A percentile compares a stretch with the other conserved stretches of the same genome.
Evolutionary conservation across 2,329 filamentous ascomycete genomes (phyloP).

Genomic region (Phialocephala subalpina): DNA sequence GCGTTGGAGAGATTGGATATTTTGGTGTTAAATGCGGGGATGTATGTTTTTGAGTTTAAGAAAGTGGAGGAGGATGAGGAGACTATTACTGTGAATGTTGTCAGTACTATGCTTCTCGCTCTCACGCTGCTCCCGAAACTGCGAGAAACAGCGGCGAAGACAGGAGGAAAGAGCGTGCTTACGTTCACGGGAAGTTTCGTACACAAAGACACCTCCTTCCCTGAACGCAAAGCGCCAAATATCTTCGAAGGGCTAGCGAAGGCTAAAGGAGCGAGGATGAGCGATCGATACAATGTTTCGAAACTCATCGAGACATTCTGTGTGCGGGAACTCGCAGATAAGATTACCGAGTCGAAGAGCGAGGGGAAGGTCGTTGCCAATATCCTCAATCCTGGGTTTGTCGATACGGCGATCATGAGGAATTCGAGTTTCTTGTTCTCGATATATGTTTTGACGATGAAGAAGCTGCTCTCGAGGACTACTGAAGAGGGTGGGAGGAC

Average conservation of each 20-base stretch:
- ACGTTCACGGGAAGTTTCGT: slow-evolving; percentile 26
- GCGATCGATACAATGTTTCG: slow-evolving; percentile 41
- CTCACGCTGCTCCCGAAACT: slow-evolving; percentile 38
- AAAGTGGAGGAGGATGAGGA: slow-evolving; percentile 26
- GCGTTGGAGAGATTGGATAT: slow-evolving; percentile 27
- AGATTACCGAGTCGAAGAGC: slow-evolving; percentile 26
- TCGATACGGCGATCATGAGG: slow-evolving; percentile 39
- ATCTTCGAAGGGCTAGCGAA: slow-evolving; percentile 35
- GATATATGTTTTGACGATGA: slow-evolving; percentile 11
- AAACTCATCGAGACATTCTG: slow-evolving; percentile 41
- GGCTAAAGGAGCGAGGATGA: slow-evolving; percentile 28
- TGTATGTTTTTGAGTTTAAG: slow-evolving; percentile 19
- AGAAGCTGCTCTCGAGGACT: slow-evolving; percentile 36
- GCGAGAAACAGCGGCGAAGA: slow-evolving; percentile 30
- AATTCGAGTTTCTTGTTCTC: slow-evolving; percentile 20
- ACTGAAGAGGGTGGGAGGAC: slow-evolving; percentile 44
- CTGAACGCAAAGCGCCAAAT: slow-evolving; percentile 19
- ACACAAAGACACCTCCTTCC: slow-evolving; percentile 24
- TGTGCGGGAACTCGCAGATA: slow-evolving; percentile 37
- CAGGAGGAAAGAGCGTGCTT: slow-evolving; percentile 19
- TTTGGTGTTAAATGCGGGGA: slow-evolving; percentile 31
- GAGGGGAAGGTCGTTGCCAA: slow-evolving; percentile 34
- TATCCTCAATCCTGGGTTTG: slow-evolving; percentile 44
- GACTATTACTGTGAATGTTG: slow-evolving; percentile 38
- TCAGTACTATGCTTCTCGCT: slow-evolving; percentile 38